Evolutionary conservation across 768 basidiomycete genomes (phyloP).

Genomic region (Pleurotus tuber-regium): DNA sequence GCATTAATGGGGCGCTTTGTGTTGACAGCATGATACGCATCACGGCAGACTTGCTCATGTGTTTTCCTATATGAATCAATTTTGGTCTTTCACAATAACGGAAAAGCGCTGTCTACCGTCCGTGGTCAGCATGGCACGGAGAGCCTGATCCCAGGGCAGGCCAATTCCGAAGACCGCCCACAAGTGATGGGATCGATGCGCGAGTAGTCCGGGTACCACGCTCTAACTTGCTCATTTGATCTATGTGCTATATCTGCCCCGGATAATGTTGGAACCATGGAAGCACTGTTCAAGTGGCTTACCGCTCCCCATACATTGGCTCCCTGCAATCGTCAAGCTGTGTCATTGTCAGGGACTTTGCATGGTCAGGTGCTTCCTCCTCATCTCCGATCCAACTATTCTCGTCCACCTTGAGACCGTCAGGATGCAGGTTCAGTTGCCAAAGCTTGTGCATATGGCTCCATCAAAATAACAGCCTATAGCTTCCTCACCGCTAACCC

Average conservation of each 20-base stretch:
- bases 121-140: too few relatives aligned
- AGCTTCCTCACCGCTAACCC: constrained; percentile 1
- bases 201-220: background rate
- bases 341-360: background rate
- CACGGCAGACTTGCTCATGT: too few relatives aligned
- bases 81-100: too few relatives aligned
- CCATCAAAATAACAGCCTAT: background rate
- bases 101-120: too few relatives aligned
- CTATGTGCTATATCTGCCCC: background rate
- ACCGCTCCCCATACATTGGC: background rate
- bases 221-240: background rate
- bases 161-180: too few relatives aligned
- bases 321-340: background rate
- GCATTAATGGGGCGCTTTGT: too few relatives aligned
- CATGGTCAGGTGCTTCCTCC: background rate
- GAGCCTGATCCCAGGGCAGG: too few relatives aligned
- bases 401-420: background rate
- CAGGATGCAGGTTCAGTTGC: background rate
- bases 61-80: too few relatives aligned
- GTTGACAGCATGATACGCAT: too few relatives aligned
- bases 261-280: background rate
- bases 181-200: background rate
- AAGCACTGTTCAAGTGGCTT: constrained; percentile 5
- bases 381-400: constrained; percentile 4
- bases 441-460: background rate